These are phyloP conservation scores for Komagataella pastoris DNA, from an alignment of 805 yeast species.

Conservation along the genomic window DNA sequence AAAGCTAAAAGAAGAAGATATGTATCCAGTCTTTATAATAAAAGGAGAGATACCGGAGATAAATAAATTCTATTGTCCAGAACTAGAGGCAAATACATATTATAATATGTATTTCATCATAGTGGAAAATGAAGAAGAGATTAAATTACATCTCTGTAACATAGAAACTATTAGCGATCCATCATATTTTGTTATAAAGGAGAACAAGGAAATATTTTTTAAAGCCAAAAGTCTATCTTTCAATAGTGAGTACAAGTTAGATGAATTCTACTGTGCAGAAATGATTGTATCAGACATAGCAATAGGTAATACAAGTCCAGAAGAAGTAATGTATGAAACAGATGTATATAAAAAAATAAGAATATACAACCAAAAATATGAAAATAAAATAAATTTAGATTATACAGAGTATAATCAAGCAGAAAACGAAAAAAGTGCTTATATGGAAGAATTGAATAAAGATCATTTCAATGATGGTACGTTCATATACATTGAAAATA, in stretches of 20 bases:
- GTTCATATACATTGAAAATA: too few relatives aligned
- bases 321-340: too few relatives aligned
- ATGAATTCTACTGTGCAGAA: too few relatives aligned
- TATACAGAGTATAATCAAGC: too few relatives aligned
- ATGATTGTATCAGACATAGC: background rate
- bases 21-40: background rate
- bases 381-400: too few relatives aligned
- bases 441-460: background rate
- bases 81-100: too few relatives aligned
- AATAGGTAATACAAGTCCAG: too few relatives aligned
- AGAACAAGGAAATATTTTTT: background rate
- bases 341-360: too few relatives aligned
- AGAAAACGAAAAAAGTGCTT: background rate
- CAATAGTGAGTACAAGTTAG: too few relatives aligned
- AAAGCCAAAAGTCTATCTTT: background rate
- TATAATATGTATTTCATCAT: too few relatives aligned
- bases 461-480: background rate
- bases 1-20: background rate
- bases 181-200: background rate
- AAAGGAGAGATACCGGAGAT: background rate
- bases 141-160: background rate
- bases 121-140: background rate
- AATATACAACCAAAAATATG: too few relatives aligned
- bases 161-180: too few relatives aligned
- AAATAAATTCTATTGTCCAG: background rate